A percentile compares a stretch with the other conserved stretches of the same genome.
phyloP scores from a whole-genome alignment of 805 yeast genomes.

The Torulaspora franciscae region DNA sequence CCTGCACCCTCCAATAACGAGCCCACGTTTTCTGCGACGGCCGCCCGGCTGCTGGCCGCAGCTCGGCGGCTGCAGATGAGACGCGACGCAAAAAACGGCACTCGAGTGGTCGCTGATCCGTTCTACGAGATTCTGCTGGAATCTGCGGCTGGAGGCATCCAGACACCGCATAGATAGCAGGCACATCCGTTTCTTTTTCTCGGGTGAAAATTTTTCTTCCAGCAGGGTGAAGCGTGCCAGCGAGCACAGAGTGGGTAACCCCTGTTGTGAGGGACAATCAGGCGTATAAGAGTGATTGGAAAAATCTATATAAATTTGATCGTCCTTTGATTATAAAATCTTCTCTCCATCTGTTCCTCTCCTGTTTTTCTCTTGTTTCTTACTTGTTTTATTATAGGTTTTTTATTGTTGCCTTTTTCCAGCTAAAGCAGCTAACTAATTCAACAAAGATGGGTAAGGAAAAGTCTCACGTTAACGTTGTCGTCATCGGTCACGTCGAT shows the following conservation, averaged over 20 bases:
- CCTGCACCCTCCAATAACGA: no score
- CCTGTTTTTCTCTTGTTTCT: conserved; percentile 1
- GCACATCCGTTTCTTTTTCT: conserved; percentile 2
- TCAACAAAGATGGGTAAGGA: conserved; percentile 69
- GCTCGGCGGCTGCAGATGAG: neutral
- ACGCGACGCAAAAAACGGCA: neutral
- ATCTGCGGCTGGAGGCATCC: neutral
- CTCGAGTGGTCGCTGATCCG: conserved; percentile 17
- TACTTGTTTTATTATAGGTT: neutral
- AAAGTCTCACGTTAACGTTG: conserved; percentile 98
- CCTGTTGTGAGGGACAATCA: neutral
- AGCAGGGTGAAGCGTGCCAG: neutral
- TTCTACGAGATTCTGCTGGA: neutral
- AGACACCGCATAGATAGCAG: conserved; percentile 3
- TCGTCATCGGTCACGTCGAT: conserved; percentile 99
- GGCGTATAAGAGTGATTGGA: conserved; percentile 10
- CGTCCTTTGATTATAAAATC: neutral
- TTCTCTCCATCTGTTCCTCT: neutral
- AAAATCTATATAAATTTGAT: conserved; percentile 2
- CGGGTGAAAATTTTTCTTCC: conserved; percentile 5
- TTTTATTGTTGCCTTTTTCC: conserved; percentile 2
- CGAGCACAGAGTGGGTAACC: neutral
- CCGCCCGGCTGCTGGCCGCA: no score
- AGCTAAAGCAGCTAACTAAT: conserved; percentile 15
- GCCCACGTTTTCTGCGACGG: no score